Percentiles rank a stretch among this genome's conserved stretches.
Evolutionary conservation across 2,329 filamentous ascomycete species (phyloP).

Genomic region (Ceratocystis variospora): DNA sequence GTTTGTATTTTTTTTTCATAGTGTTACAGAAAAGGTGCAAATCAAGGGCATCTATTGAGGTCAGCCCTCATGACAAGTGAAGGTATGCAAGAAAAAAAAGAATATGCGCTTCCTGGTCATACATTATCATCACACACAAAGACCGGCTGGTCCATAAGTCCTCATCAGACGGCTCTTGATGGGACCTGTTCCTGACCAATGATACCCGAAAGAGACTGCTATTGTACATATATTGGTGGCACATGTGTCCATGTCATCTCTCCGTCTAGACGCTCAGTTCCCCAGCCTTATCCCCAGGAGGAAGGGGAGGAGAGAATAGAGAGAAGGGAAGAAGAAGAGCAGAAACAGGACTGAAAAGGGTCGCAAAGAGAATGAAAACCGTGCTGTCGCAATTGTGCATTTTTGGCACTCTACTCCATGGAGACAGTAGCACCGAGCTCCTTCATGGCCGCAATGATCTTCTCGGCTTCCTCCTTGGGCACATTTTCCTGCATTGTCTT

Average conservation of each 20-base stretch:
- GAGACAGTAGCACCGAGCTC: constrained; percentile 73
- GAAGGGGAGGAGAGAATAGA: background rate
- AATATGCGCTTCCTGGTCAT: constrained; percentile 3
- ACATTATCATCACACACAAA: constrained; percentile 11
- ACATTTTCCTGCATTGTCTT: constrained; percentile 99
- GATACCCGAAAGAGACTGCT: constrained; percentile 7
- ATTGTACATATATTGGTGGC: constrained; percentile 7
- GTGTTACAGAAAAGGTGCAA: constrained; percentile 26
- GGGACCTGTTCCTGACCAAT: constrained; percentile 4
- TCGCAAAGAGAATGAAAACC: constrained; percentile 4
- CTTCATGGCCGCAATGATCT: constrained; percentile 93
- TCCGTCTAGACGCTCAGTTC: background rate
- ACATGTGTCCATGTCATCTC: background rate
- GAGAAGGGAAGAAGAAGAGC: background rate
- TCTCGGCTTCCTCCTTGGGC: constrained; percentile 97
- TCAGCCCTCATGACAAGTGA: background rate
- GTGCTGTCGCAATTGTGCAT: too few relatives aligned
- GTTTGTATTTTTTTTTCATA: constrained; percentile 19
- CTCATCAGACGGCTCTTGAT: background rate
- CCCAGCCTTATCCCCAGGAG: background rate
- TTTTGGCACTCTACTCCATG: constrained; percentile 57
- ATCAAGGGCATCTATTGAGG: constrained; percentile 23
- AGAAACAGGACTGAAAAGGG: constrained; percentile 6
- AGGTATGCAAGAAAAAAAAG: background rate
- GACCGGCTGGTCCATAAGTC: background rate